Percentiles rank a stretch among this genome's conserved stretches.
Conservation (phyloP, 495 filamentous ascomycete genomes). For the Penicillium antarcticum region DNA sequence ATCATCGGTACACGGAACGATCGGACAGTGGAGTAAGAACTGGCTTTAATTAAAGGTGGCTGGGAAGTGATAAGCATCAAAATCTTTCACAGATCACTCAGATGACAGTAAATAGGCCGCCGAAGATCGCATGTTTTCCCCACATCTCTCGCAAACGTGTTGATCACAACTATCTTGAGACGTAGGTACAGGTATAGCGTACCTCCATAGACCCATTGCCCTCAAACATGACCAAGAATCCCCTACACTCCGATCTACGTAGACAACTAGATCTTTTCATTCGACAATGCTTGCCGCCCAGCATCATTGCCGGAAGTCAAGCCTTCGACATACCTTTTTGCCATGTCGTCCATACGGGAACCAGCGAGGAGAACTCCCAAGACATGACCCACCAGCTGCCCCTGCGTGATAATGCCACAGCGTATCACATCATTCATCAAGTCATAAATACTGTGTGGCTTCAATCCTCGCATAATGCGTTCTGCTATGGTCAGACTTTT, state of each 20-base stretch:
- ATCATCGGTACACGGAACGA: too few relatives aligned
- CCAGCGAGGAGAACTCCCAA: slow-evolving; percentile 7
- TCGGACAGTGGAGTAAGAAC: too few relatives aligned
- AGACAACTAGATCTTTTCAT: slow-evolving; percentile 7
- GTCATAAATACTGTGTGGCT: slow-evolving; percentile 7
- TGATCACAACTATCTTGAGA: too few relatives aligned
- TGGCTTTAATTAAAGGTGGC: too few relatives aligned
- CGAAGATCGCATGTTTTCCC: too few relatives aligned
- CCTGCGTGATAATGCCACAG: slow-evolving; percentile 14
- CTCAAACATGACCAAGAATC: too few relatives aligned
- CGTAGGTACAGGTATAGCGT: too few relatives aligned
- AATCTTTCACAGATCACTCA: too few relatives aligned
- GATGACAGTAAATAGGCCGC: too few relatives aligned
- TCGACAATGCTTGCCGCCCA: slow-evolving; percentile 9
- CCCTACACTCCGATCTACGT: neutral
- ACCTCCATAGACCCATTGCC: too few relatives aligned
- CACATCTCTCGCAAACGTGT: too few relatives aligned
- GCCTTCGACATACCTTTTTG: slow-evolving; percentile 5
- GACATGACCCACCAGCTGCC: slow-evolving; percentile 7
- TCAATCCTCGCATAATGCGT: slow-evolving; percentile 12
- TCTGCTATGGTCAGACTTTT: slow-evolving; percentile 1
- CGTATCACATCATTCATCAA: slow-evolving; percentile 11
- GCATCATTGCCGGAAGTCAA: slow-evolving; percentile 4
- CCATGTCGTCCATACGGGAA: slow-evolving; percentile 4
- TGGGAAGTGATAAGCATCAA: too few relatives aligned